A percentile compares a stretch with the other conserved stretches of the same genome.
These are phyloP conservation scores for Trichosporon sp. DNA, from an alignment of 1,284 basidiomycete genomes.

Conservation along the genomic window DNA sequence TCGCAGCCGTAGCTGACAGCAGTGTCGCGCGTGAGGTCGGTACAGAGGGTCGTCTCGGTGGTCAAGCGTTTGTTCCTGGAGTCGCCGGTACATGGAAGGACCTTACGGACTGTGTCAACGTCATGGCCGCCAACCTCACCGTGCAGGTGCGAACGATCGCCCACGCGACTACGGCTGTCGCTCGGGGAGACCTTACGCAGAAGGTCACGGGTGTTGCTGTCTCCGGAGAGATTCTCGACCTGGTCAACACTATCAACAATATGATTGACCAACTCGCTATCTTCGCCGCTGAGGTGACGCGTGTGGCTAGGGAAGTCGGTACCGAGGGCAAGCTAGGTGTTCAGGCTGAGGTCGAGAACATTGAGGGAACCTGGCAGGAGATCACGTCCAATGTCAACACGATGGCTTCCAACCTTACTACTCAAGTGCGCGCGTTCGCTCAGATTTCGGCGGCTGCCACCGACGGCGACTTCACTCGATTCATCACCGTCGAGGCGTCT, in stretches of 20 bases:
- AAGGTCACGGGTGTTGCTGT: slow-evolving; percentile 91
- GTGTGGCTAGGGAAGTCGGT: slow-evolving; percentile 90
- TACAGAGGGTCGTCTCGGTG: slow-evolving; percentile 91
- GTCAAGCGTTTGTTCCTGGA: slow-evolving; percentile 80
- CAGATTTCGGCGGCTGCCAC: slow-evolving; percentile 98
- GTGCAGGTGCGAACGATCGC: slow-evolving; percentile 93
- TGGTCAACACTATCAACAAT: slow-evolving; percentile 75
- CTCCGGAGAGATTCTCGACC: slow-evolving; percentile 88
- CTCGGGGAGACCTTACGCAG: slow-evolving; percentile 85
- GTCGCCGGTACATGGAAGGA: slow-evolving; percentile 94
- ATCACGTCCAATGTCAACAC: slow-evolving; percentile 94
- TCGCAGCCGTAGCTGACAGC: slow-evolving; percentile 7
- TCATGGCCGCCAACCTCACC: slow-evolving; percentile 64
- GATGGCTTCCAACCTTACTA: slow-evolving; percentile 92
- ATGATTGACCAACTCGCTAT: slow-evolving; percentile 96
- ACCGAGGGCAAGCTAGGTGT: slow-evolving; percentile 96
- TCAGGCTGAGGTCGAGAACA: slow-evolving; percentile 93
- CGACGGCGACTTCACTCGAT: slow-evolving; percentile 97
- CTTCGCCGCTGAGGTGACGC: slow-evolving; percentile 90
- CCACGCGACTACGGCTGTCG: slow-evolving; percentile 91
- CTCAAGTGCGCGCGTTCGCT: slow-evolving; percentile 97
- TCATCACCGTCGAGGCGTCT: slow-evolving; percentile 97
- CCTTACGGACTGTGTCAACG: slow-evolving; percentile 89
- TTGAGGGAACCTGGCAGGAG: slow-evolving; percentile 97
- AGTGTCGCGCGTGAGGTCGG: slow-evolving; percentile 83